Conservation (phyloP, 441 rosid genomes). For the Macaranga tanarius region DNA sequence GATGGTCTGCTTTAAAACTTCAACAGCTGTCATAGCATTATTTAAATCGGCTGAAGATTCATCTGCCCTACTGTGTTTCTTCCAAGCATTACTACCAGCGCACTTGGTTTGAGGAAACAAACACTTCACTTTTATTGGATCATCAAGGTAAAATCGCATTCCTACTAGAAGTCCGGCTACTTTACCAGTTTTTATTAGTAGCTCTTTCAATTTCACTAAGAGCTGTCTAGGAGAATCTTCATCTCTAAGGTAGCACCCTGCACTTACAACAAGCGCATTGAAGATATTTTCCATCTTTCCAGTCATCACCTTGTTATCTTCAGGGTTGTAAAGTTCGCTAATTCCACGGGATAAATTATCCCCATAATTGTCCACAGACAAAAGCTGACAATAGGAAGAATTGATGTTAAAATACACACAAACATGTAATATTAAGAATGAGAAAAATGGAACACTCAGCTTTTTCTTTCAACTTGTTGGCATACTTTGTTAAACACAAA, state of each 20-base stretch:
- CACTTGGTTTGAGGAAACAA: slow-evolving; percentile 69
- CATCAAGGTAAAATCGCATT: slow-evolving; percentile 72
- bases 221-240: slow-evolving; percentile 69
- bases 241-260: slow-evolving; percentile 65
- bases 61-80: slow-evolving; percentile 48
- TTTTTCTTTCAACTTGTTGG: not conserved
- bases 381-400: slow-evolving; percentile 44
- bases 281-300: slow-evolving; percentile 75
- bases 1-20: slow-evolving; percentile 79
- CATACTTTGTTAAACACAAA: too few relatives aligned
- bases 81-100: slow-evolving; percentile 46
- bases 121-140: slow-evolving; percentile 71
- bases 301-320: slow-evolving; percentile 62
- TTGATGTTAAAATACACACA: not conserved
- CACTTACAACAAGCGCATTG: slow-evolving; percentile 63
- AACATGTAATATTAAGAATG: not conserved
- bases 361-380: slow-evolving; percentile 73
- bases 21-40: slow-evolving; percentile 72
- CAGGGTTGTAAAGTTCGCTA: slow-evolving; percentile 67
- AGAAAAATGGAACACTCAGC: not conserved
- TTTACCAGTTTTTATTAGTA: slow-evolving; percentile 81
- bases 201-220: slow-evolving; percentile 71
- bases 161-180: slow-evolving; percentile 75
- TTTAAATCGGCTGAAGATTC: slow-evolving; percentile 75
- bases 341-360: slow-evolving; percentile 72